Evolutionary conservation across 129 eudicot species (phyloP), one percentile per base, ranked within the genome.

Genomic region (Sambucus nigra): DNA sequence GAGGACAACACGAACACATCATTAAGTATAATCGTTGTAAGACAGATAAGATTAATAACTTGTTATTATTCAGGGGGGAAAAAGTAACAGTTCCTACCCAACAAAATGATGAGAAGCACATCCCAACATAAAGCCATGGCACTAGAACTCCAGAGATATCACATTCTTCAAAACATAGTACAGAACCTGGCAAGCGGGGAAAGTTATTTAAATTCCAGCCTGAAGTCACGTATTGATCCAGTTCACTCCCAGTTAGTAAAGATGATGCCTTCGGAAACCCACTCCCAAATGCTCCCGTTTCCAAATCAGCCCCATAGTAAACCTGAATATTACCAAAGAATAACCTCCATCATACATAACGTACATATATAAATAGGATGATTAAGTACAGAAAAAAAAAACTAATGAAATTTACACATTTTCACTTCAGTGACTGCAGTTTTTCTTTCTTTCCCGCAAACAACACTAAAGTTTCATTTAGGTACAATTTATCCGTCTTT

Each of bases 101-200:
- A 59, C 94, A 84, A 67, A 84, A 84, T 18, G 94, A 80, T 35
- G 94, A 84, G 61, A 84, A 80, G 77, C 94, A 84, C 94, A 84
- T 84, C 60, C 94, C 94, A 33, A 84, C 74, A 66, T 84, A 84
- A 38, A 84, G 75, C 94, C 94, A 84, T 3, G 94, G 94, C n/a
- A 80, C 86, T 45, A 80, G 48, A 39, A 84, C 94, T 22, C 94
- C 94, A 5, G 94, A 84, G 38, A 84, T 84, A 51, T 84, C 72
- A 59, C 82, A 57, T 59, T 35, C 79, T 59, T 84, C 94, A 19
- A 80, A 84, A 54, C 82, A 55, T 47, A 84, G 73, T 26, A 84
- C 74, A 0, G 94, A 84, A 47, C 94, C 88, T 1, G 80, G 80
- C n/a, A 80, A 69, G 24, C 94, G 82, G 0, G 89, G 65, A 13